Evolutionary conservation across 768 basidiomycete species (phyloP), one percentile per base, ranked within the genome.

Genomic region (Boletus insuetus): DNA sequence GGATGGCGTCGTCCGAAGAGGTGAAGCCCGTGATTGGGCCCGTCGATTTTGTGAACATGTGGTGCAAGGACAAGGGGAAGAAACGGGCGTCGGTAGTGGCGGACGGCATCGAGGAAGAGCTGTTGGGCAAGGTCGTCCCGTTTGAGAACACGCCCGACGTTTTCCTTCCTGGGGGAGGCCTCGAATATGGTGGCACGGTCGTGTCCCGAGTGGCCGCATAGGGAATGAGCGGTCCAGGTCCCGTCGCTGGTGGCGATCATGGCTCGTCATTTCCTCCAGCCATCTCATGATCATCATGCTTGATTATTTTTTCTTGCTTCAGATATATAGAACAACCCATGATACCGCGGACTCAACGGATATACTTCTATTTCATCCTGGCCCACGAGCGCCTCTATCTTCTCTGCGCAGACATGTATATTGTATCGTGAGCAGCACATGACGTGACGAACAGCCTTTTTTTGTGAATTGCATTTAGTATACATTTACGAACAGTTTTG

Each of bases 121-220:
- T 58, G 22, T 46, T n/a, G 8, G 69, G 66, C 46, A 71, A 71
- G 48, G 61, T 70, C 24, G 46, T 75, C 17, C 54, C 73, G n/a
- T 74, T 74, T 16, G 73, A 75, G 59, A 61, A 55, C 17, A 74
- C 74, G 5, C 72, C 74, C 2, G 61, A 58, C 22, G 58, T 62
- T 37, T 74, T 74, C 53, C 49, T 65, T 20, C 38, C 54, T 13
- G 65, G 67, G 10, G 64, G 71, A 2, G 63, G 62, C 17, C 59
- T 75, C 37, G 69, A 70, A 12, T 47, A 62, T 19, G 72, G 74
- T 11, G 73, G 73, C 41, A 73, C 72, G 12, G 50, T 73, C n/a
- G 69, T 75, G 35, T 73, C 73, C 29, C 69, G 71, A 22, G 67
- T 73, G 32, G 71, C 59, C n/a, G 62, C 61, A 17, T 72, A 64